A percentile compares a stretch with the other conserved stretches of the same genome.
Evolutionary conservation across 805 yeast species (phyloP).

Genomic region (Starmerella sirachaensis): DNA sequence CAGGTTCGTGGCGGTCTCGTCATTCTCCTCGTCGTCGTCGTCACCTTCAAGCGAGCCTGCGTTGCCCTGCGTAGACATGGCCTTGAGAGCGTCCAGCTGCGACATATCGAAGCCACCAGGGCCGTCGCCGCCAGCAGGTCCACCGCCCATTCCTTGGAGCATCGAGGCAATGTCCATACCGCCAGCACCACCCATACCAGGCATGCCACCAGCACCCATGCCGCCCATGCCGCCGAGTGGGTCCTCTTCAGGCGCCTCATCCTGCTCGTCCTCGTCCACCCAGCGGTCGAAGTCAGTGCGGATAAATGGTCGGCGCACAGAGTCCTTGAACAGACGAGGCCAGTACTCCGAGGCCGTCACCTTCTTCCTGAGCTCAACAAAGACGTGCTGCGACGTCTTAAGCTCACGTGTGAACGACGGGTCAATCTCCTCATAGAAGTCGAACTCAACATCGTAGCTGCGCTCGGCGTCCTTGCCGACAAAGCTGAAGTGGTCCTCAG

Average conservation of each 20-base stretch:
- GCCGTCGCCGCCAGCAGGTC: slow-evolving; percentile 14
- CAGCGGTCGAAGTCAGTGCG: slow-evolving; percentile 94
- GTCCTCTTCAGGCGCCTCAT: slow-evolving; percentile 45
- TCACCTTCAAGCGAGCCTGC: slow-evolving; percentile 11
- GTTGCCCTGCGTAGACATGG: slow-evolving; percentile 7
- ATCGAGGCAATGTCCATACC: slow-evolving; percentile 17
- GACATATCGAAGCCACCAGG: slow-evolving; percentile 25
- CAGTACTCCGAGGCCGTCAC: slow-evolving; percentile 64
- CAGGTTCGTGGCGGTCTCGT: slow-evolving; percentile 17
- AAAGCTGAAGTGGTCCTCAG: slow-evolving; percentile 43
- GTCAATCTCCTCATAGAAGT: slow-evolving; percentile 66
- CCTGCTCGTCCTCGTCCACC: slow-evolving; percentile 98
- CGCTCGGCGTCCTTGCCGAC: slow-evolving; percentile 35
- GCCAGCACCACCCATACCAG: slow-evolving; percentile 34
- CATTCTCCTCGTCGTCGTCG: slow-evolving; percentile 20
- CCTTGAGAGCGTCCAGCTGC: slow-evolving; percentile 18
- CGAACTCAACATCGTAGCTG: slow-evolving; percentile 52
- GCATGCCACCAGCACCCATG: slow-evolving; percentile 32
- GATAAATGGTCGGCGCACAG: slow-evolving; percentile 63
- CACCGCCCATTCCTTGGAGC: slow-evolving; percentile 6
- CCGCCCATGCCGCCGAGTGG: slow-evolving; percentile 30
- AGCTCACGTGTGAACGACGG: slow-evolving; percentile 47
- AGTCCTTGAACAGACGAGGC: slow-evolving; percentile 90
- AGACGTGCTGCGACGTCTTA: slow-evolving; percentile 51
- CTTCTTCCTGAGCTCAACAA: slow-evolving; percentile 58